A percentile compares a stretch with the other conserved stretches of the same genome.
Evolutionary conservation across 2,329 filamentous ascomycete genomes (phyloP).

Genomic region (Thelonectria olida): DNA sequence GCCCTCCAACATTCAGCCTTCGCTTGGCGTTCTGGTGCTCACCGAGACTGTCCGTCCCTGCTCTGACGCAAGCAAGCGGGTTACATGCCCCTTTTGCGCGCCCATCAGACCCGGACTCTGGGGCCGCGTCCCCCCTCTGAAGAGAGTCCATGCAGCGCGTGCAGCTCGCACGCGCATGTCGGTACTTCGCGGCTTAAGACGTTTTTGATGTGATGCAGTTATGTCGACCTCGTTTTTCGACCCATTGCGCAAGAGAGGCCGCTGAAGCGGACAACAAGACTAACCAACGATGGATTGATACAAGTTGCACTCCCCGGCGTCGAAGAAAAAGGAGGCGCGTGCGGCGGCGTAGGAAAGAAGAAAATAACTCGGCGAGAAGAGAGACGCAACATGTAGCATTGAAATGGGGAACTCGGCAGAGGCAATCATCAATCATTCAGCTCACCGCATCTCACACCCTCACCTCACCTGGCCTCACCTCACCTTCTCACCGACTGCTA

Average conservation of each 20-base stretch:
- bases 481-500: neutral
- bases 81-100: neutral
- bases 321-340: neutral
- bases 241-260: neutral
- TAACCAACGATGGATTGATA: too few relatives aligned
- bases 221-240: neutral
- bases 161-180: neutral
- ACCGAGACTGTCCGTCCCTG: constrained; percentile 24
- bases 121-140: neutral
- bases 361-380: constrained; percentile 8
- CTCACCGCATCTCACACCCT: neutral
- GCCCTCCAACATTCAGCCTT: too few relatives aligned
- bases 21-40: too few relatives aligned
- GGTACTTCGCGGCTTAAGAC: neutral
- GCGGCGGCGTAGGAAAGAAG: neutral
- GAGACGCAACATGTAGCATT: neutral
- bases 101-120: neutral
- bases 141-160: neutral
- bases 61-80: constrained; percentile 12
- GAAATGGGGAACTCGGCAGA: neutral
- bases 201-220: too few relatives aligned
- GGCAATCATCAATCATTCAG: neutral
- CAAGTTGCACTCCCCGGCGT: neutral
- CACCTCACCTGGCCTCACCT: neutral
- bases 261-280: neutral